These are phyloP conservation scores for Kernera saxatilis DNA, from an alignment of 345 rosid genomes.

Conservation along the genomic window DNA sequence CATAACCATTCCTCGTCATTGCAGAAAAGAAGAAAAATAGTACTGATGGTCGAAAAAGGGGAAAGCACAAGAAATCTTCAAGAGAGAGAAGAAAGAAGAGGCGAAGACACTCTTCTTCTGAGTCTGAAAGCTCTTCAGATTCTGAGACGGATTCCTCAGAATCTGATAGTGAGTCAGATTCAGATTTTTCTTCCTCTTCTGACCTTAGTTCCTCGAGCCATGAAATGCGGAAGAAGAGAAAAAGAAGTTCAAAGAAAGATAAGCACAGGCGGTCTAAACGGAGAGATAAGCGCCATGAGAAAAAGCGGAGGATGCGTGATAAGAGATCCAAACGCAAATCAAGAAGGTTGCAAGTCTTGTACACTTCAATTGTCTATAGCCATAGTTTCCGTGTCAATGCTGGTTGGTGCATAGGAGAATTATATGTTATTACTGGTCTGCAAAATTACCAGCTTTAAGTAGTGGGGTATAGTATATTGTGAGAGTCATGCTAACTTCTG, in stretches of 20 bases:
- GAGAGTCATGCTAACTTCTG: background rate
- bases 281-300: constrained; percentile 74
- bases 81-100: constrained; percentile 69
- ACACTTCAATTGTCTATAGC: constrained; percentile 10
- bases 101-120: constrained; percentile 70
- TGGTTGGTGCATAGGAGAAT: background rate
- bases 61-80: constrained; percentile 68
- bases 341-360: constrained; percentile 50
- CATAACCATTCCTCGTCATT: background rate
- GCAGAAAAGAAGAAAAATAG: constrained; percentile 48
- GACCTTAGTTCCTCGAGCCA: constrained; percentile 83
- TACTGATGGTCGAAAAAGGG: constrained; percentile 45
- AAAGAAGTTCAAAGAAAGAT: constrained; percentile 67
- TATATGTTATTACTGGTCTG: background rate
- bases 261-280: constrained; percentile 61
- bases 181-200: constrained; percentile 59
- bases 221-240: constrained; percentile 76
- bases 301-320: constrained; percentile 61
- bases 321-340: constrained; percentile 69
- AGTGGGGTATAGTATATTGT: background rate
- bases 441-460: background rate
- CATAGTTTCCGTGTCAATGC: background rate
- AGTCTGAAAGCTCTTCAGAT: constrained; percentile 75
- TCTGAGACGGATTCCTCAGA: constrained; percentile 71
- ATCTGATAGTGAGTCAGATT: constrained; percentile 77